Base-by-base conservation (phyloP, 192 early-diverging fungal genomes). In the Cladochytrium replicatum region DNA sequence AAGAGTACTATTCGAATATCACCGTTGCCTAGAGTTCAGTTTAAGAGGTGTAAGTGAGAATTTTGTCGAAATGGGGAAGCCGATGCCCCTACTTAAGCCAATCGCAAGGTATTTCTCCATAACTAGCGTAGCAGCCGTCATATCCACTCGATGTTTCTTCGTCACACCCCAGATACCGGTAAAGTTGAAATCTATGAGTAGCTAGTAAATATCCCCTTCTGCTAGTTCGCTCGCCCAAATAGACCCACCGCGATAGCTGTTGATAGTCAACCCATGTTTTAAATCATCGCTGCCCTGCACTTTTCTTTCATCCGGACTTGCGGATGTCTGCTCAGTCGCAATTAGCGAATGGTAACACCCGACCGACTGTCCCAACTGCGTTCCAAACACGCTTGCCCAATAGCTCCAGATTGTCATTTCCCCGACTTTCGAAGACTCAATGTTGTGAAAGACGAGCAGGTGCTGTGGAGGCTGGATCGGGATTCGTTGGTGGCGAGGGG, bases 91-190 rank as follows among this genome's bases (percentile, higher is more conserved):
- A 87, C 85, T 79, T 45, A 66, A 75, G 2, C 83, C 86, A 29
- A 85, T 46, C 6, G 84, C 86, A 13, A 85, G 63, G 30, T 72
- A 58, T 23, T 68, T 71, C 23, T 79, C 74, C 43, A 62, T 62
- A 2, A 83, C 52, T 24, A 69, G 67, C 2, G 64, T 54, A 1
- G 75, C 70, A 4, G 63, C 48, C 3, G 71, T 78, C 29, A 78
- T 63, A 29, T 60, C 23, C 7, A 57, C 43, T 29, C 32, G 52
- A 22, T 23, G 24, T 21, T 57, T 39, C 1, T 57, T 21, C 26
- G 54, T 32, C 15, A 67, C 39, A 4, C 55, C 57, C 67, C 64
- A 73, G 23, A 69, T 46, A 28, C 54, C 48, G 8, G 51, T 24
- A 41, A 67, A 62, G 13, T 47, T 49, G 32, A 13, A 37, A 37